A percentile compares a stretch with the other conserved stretches of the same genome.
Conservation (phyloP, 2,329 filamentous ascomycete species). For the Cladosporium sp. region DNA sequence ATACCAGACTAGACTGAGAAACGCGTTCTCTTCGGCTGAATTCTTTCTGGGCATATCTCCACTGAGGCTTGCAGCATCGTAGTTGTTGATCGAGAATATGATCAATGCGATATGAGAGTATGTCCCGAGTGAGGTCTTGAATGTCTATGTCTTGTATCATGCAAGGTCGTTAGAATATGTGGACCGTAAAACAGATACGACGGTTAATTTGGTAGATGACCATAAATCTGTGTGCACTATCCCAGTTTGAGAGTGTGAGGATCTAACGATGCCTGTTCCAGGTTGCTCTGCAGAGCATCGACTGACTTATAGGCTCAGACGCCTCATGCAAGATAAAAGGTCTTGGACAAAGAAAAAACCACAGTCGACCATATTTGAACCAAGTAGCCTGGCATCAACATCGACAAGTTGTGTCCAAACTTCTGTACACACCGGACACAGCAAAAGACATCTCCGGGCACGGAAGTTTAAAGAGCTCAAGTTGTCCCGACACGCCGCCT, state of each 20-base stretch:
- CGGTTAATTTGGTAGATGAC: not conserved
- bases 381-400: too few species aligned
- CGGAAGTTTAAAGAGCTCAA: not conserved
- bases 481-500: not conserved
- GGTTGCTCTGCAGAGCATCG: not conserved
- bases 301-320: too few species aligned
- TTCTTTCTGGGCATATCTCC: not conserved
- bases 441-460: not conserved
- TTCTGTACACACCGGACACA: not conserved
- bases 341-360: not conserved
- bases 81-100: not conserved
- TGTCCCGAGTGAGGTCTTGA: not conserved
- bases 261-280: not conserved
- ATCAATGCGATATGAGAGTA: not conserved
- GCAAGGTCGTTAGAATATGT: not conserved
- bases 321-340: too few species aligned
- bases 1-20: not conserved
- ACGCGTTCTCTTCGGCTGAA: conserved; percentile 6
- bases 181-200: not conserved
- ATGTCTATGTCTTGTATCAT: not conserved
- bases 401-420: not conserved
- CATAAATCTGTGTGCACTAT: not conserved
- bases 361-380: not conserved
- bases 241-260: not conserved
- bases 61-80: not conserved